Evolutionary conservation across 139 green algal species (phyloP).

Genomic region (Ulvella scutata): DNA sequence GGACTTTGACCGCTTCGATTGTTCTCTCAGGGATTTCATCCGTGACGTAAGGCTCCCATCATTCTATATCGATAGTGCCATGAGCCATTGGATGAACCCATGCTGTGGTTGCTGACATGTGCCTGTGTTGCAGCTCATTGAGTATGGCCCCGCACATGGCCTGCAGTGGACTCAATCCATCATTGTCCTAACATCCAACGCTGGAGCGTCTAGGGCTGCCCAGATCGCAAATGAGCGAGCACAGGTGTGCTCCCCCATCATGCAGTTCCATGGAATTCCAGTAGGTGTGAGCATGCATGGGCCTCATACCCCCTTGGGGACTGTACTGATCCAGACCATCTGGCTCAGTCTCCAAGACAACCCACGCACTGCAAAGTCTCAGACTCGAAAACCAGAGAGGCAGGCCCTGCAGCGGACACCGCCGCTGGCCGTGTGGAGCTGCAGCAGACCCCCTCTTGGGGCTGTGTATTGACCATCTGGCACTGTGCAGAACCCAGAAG

Average conservation of each 20-base stretch:
- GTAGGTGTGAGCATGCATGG: too few species aligned
- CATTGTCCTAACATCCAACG: background rate
- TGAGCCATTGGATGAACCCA: too few species aligned
- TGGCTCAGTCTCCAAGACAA: too few species aligned
- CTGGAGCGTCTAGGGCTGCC: background rate
- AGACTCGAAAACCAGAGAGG: too few species aligned
- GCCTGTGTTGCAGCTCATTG: background rate
- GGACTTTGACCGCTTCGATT: slow-evolving; percentile 1
- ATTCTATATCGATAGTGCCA: too few species aligned
- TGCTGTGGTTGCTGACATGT: too few species aligned
- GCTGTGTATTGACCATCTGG: background rate
- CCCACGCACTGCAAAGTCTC: too few species aligned
- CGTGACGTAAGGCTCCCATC: background rate
- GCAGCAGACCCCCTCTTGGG: background rate
- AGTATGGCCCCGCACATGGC: background rate
- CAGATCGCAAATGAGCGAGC: background rate
- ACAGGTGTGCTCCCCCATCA: background rate
- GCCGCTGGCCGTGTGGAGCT: background rate
- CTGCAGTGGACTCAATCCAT: background rate
- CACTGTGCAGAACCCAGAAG: background rate
- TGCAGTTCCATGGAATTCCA: too few species aligned
- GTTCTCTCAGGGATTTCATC: background rate
- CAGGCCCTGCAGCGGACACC: too few species aligned
- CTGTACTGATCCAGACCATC: too few species aligned
- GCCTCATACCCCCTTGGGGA: too few species aligned